Base-by-base conservation (phyloP, 257 asterid species). In the Rauvolfia tetraphylla region DNA sequence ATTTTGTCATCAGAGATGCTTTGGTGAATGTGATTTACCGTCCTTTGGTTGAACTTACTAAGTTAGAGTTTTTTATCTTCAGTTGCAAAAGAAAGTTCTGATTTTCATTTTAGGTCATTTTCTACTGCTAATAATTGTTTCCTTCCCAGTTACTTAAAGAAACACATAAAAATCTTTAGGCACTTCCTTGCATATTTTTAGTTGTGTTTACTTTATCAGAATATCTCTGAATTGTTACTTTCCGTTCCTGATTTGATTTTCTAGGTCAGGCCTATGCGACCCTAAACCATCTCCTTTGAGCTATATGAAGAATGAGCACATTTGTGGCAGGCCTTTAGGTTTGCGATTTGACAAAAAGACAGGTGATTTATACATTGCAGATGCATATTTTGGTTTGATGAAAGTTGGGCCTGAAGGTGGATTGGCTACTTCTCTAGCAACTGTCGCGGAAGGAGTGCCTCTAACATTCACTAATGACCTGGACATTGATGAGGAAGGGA, bases 351-450 rank as follows among this genome's bases (percentile, higher is more conserved):
- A 91, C 85, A 89, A 86, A 80, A 89, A 68, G 78, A 91, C 80
- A 8, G 99, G 99, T 51, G 97, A 92, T 80, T 81, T 95, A 76
- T 95, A 92, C 85, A 91, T 95, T 46, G 99, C 97, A 2, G 99
- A 95, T 87, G 97, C 99, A 31, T 95, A 95, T 84, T 87, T 92
- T 58, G 99, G 99, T 78, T 73, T 95, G 79, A 86, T 95, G 99
- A 95, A 91, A 82, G 99, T 95, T 51, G 98, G 96, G 25, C 93
- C 89, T 31, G 91, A 92, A 86, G 99, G 99, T 78, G 99, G 99
- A 75, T 77, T 92, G 34, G 99, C 99, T 12, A 89, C 86, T 74
- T 84, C 93, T 6, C 83, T 95, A 33, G 51, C 89, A 41, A 85
- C 87, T 69, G 93, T 89, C 84, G 97, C 95, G 22, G 99, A 90